phyloP scores from a whole-genome alignment of 352 stramenopile genomes.

The Pythium utonaiense region DNA sequence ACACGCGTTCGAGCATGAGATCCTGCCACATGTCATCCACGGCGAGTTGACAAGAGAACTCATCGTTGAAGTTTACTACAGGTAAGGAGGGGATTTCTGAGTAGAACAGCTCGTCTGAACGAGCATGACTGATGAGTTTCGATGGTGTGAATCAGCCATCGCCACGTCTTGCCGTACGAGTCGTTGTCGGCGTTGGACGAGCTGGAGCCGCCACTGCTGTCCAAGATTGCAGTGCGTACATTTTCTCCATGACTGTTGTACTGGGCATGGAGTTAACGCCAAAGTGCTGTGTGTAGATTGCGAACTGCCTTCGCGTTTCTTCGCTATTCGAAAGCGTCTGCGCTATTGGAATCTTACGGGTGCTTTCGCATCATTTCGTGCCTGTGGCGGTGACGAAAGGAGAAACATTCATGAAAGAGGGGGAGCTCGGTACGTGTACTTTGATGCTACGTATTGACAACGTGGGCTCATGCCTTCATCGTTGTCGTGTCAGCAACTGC shows the following conservation, averaged over 20 bases:
- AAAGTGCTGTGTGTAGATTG: conserved; percentile 37
- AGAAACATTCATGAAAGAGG: conserved; percentile 64
- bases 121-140: neutral
- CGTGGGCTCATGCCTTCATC: neutral
- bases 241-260: neutral
- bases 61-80: conserved; percentile 69
- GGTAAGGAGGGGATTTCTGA: too few relatives aligned
- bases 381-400: conserved; percentile 44
- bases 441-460: too few relatives aligned
- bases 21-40: conserved; percentile 55
- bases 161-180: conserved; percentile 57
- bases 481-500: conserved; percentile 39
- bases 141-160: conserved; percentile 25
- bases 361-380: conserved; percentile 77
- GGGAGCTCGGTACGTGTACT: conserved; percentile 41
- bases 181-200: conserved; percentile 33
- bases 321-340: conserved; percentile 81
- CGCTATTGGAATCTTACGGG: conserved; percentile 69
- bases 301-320: conserved; percentile 74
- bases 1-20: conserved; percentile 41
- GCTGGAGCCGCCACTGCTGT: conserved; percentile 54
- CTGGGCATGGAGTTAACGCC: neutral
- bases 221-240: conserved; percentile 56
- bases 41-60: conserved; percentile 70
- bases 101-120: too few relatives aligned